Base-by-base conservation (phyloP, 768 basidiomycete genomes). In the Aureoboletus auriporus region DNA sequence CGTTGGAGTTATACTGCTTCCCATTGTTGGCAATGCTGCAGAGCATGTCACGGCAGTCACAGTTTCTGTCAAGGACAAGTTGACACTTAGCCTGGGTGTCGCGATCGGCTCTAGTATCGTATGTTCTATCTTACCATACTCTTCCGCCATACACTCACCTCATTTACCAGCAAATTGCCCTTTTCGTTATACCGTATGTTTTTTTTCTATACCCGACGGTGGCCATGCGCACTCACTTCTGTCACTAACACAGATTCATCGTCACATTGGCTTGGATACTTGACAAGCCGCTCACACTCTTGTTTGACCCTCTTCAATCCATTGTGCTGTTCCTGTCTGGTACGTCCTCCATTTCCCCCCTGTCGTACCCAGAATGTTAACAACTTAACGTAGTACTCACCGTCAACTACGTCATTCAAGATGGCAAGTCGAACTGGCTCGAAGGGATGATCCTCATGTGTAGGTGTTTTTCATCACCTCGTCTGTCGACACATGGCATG, bases 11-110 rank as follows among this genome's bases (percentile, higher is more conserved):
- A 86, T 87, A 55, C 72, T 98, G 12, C 76, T 98, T 8, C 95
- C 95, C 6, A 92, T 96, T 33, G 93, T 93, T 12, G 90, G 90
- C 16, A 93, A 92, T 61, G 87, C 90, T 6, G 91, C 89, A 47
- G 93, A 96, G 61, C 93, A 94, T 61, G 85, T 84, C 34, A 96
- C 92, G 3, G 93, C 93, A 12, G 90, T 96, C 26, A 86, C 86
- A 1, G 93, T 93, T 7, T 89, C 93, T 0, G 86, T 91, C 50
- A 94, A 94, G 68, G 82, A 86, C 66, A 92, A 94, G 65, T 71
- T 96, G 17, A 89, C 89, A 39, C 76, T 96, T 6, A 89, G 88
- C 60, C 73, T 96, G 47, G 84, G 87, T 23, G 89, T 95, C 17
- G 90, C 93, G n/a, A 88, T 92, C 14, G 89, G 92, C 39, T 86